Evolutionary conservation across 2,329 filamentous ascomycete genomes (phyloP).

Genomic region (Cryoendolithus antarcticus): DNA sequence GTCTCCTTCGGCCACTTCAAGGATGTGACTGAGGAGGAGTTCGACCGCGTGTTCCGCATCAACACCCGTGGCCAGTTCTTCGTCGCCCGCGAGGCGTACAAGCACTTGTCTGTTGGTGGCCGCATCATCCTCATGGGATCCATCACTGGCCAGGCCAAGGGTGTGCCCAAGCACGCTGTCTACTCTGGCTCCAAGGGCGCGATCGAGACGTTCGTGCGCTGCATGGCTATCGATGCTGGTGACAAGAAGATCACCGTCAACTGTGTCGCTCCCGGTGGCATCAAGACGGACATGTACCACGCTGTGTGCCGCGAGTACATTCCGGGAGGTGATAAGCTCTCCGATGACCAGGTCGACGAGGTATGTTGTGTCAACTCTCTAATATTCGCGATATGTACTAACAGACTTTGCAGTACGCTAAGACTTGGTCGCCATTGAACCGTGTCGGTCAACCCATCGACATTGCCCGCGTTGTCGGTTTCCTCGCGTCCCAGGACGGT

Average conservation of each 20-base stretch:
- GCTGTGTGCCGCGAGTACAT: slow-evolving; percentile 53
- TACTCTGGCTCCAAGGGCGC: slow-evolving; percentile 43
- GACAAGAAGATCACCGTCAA: slow-evolving; percentile 48
- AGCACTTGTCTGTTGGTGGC: slow-evolving; percentile 39
- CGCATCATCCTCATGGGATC: slow-evolving; percentile 43
- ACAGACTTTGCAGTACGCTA: slow-evolving; percentile 37
- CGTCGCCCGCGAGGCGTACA: slow-evolving; percentile 45
- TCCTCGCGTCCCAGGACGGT: slow-evolving; percentile 46
- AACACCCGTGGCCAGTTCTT: slow-evolving; percentile 54
- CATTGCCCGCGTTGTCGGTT: slow-evolving; percentile 52
- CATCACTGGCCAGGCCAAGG: slow-evolving; percentile 46
- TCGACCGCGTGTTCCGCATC: slow-evolving; percentile 47
- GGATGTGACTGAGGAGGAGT: slow-evolving; percentile 43
- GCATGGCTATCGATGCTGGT: slow-evolving; percentile 42
- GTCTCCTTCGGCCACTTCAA: slow-evolving; percentile 42
- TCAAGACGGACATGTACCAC: slow-evolving; percentile 49
- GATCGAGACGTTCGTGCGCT: slow-evolving; percentile 42
- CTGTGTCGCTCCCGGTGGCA: slow-evolving; percentile 47
- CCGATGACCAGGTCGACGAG: slow-evolving; percentile 46
- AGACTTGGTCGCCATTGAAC: slow-evolving; percentile 51
- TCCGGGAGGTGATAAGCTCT: slow-evolving; percentile 42
- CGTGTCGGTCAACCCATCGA: slow-evolving; percentile 57
- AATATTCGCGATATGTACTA: slow-evolving; percentile 3
- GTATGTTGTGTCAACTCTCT: slow-evolving; percentile 11
- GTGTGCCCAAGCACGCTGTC: slow-evolving; percentile 41